Evolutionary conservation across 139 green algal species (phyloP).

Genomic region (Pedinophyceae sp.): DNA sequence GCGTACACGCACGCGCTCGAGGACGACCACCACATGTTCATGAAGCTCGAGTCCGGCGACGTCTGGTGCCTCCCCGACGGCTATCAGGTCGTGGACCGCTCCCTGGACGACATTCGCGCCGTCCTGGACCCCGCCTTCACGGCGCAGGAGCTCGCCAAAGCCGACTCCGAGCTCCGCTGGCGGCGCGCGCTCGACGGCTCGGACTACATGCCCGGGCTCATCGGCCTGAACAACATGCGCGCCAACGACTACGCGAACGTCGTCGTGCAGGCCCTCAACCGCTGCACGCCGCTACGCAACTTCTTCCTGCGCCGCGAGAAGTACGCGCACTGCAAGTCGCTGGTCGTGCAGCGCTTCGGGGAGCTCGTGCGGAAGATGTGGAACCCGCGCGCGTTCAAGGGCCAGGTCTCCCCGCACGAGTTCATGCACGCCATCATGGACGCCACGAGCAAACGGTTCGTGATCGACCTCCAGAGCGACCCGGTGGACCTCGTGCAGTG

Average conservation of each 20-base stretch:
- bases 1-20: constrained; percentile 89
- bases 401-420: constrained; percentile 77
- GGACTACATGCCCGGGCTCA: constrained; percentile 90
- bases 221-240: constrained; percentile 93
- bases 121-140: constrained; percentile 71
- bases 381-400: constrained; percentile 92
- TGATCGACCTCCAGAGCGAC: constrained; percentile 51
- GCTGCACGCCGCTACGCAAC: constrained; percentile 39
- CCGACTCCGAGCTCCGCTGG: constrained; percentile 56
- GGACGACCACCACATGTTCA: constrained; percentile 86
- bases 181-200: constrained; percentile 74
- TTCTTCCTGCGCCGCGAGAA: constrained; percentile 76
- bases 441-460: constrained; percentile 67
- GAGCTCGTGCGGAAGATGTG: constrained; percentile 91
- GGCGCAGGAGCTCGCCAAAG: constrained; percentile 15
- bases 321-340: constrained; percentile 29
- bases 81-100: constrained; percentile 85
- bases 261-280: constrained; percentile 42
- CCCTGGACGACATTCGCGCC: constrained; percentile 77
- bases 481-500: constrained; percentile 81
- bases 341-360: constrained; percentile 69
- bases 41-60: constrained; percentile 79
- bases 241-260: constrained; percentile 89
- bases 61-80: constrained; percentile 91
- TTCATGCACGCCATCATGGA: constrained; percentile 86